Evolutionary conservation across 257 asterid species (phyloP), one percentile per base, ranked within the genome.

Genomic region (Thymus mandschuricus): DNA sequence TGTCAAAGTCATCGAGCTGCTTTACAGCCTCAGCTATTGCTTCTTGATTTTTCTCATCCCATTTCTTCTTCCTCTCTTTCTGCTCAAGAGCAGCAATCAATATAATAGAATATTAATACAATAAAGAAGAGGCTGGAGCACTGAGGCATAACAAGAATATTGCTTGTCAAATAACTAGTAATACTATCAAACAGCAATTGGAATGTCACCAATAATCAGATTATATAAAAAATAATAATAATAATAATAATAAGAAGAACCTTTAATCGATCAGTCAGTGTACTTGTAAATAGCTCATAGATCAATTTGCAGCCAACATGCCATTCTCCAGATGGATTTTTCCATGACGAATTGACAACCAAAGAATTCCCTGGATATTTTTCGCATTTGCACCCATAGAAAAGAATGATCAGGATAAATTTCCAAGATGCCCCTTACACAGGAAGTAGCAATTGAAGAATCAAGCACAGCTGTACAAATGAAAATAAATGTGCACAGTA

Each of bases 321-420:
- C 99, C 97, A 95, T 72, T 92, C 91, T 64, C 99, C 99, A 40
- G 92, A 81, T 70, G 98, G 96, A 81, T 95, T 95, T 74, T 89
- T 88, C 99, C 99, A 92, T 0, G 92, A 86, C 21, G 96, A 69
- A 80, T 87, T 95, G 60, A 88, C 82, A 77, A 80, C 81, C 81
- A 95, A 82, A 56, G 89, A 64, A 71, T 92, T 80, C 76, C 98
- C 99, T 95, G 82, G 34, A 35, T 56, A 45, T 46, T 33, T 21
- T 44, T 63, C 30, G 40, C 44, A 70, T 68, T 43, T 55, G 34
- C 69, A 71, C 33, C 54, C 64, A 43, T 6, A 40, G 69, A 66
- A 70, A 68, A 58, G 30, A 21, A 75, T 51, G 30, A 66, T 28
- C 64, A 76, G 30, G 21, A 46, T 46, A 35, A 35, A 64, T 66